Conservation (phyloP, 2,329 filamentous ascomycete genomes). For the Pyrenophora seminiperda region DNA sequence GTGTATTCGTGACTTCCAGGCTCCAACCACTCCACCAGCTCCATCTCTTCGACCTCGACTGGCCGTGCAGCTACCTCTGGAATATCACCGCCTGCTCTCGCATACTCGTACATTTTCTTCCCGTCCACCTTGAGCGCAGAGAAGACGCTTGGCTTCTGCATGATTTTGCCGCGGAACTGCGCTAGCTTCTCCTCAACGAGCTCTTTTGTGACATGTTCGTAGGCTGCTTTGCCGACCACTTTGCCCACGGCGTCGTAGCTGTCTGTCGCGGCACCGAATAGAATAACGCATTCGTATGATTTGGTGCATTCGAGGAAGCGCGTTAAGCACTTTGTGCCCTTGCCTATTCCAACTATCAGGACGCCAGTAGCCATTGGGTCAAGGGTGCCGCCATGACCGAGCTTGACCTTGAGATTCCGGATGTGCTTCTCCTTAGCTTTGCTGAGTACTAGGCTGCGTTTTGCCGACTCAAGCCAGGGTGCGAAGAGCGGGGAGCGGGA, state of each 20-base stretch:
- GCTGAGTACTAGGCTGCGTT: conserved; percentile 61
- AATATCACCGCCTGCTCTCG: conserved; percentile 83
- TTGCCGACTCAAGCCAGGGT: conserved; percentile 73
- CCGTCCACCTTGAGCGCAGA: conserved; percentile 92
- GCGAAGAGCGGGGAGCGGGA: conserved; percentile 79
- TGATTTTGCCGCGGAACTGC: conserved; percentile 78
- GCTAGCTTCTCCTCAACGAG: conserved; percentile 77
- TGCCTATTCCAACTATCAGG: conserved; percentile 84
- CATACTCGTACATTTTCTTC: conserved; percentile 95
- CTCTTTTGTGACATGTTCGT: conserved; percentile 80
- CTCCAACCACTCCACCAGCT: conserved; percentile 82
- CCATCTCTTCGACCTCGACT: conserved; percentile 77
- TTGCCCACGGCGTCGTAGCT: conserved; percentile 89
- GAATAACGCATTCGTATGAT: conserved; percentile 83
- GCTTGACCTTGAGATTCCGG: conserved; percentile 71
- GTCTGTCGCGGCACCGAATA: conserved; percentile 92
- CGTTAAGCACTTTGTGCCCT: conserved; percentile 80
- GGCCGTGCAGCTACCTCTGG: conserved; percentile 83
- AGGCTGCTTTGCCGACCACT: conserved; percentile 73
- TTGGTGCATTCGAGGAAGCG: conserved; percentile 88
- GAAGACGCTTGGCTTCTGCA: conserved; percentile 90
- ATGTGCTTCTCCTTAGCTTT: conserved; percentile 61
- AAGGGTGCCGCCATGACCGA: conserved; percentile 93
- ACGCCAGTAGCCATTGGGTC: conserved; percentile 94
- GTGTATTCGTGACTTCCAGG: conserved; percentile 78